phyloP scores from a whole-genome alignment of 768 basidiomycete genomes.

The Trametes cubensis region DNA sequence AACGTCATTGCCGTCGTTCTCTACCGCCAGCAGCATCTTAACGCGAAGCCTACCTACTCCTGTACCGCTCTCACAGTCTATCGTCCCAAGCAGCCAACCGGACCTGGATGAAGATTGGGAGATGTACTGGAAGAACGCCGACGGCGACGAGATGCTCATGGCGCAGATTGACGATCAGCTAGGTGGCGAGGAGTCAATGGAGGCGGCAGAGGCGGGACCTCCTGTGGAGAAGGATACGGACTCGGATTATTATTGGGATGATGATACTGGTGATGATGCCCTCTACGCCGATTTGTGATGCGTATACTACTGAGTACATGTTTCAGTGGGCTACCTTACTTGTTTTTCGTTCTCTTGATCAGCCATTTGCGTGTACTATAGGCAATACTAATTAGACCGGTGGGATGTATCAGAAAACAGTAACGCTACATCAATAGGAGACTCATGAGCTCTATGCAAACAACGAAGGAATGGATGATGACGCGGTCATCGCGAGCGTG shows the following conservation, averaged over 20 bases:
- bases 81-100: constrained; percentile 13
- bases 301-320: not conserved
- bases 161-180: not conserved
- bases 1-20: not conserved
- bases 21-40: not conserved
- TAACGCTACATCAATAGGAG: no score
- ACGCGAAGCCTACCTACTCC: not conserved
- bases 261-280: constrained; percentile 4
- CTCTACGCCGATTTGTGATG: constrained; percentile 4
- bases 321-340: not conserved
- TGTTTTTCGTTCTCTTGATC: not conserved
- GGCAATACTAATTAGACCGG: no score
- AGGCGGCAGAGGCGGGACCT: constrained; percentile 4
- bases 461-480: not conserved
- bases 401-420: no score
- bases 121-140: constrained; percentile 11
- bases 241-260: constrained; percentile 25
- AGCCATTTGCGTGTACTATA: no score
- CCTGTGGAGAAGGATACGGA: constrained; percentile 14
- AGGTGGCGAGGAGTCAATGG: not conserved
- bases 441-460: not conserved
- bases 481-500: not conserved
- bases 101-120: constrained; percentile 14
- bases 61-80: constrained; percentile 1
- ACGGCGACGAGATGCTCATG: constrained; percentile 2